Evolutionary conservation across 2,329 filamentous ascomycete genomes (phyloP), one percentile per base, ranked within the genome.

Genomic region (Daldinia sp.): DNA sequence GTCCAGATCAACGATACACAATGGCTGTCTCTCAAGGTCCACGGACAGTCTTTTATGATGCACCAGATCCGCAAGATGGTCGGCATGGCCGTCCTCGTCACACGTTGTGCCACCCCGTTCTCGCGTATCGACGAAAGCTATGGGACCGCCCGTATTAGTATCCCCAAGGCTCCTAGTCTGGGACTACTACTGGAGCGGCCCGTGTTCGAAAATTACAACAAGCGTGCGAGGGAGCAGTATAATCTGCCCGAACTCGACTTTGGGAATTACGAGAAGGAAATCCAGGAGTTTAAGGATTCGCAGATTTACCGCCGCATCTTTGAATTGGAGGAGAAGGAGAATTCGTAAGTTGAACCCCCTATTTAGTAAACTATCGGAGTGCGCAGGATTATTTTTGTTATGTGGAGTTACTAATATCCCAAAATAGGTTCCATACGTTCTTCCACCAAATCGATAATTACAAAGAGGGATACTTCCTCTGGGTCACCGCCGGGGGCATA

Each of bases 61-160:
- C 95, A 99, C 78, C 95, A 99, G 80, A 99, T 99, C 77, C 90
- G 95, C 73, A 99, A 98, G 80, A 98, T 99, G 95, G 92, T 99
- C 13, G 93, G 92, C 58, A 93, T 99, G 90, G 92, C 88, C 7
- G 88, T 92, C 30, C 83, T 99, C 63, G 82, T 94, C 4, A 90
- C 96, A 5, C 89, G 95, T 34, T 96, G 91, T 76, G 95, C 93
- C 51, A 89, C 89, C n/a, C 83, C 91, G 3, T 82, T 88, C 3
- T 80, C 85, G 9, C 86, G 91, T 25, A 91, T 99, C 69, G 76
- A 80, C 0, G 85, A 96, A 63, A 92, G 88, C 63, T 96, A 96
- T 76, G 86, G 85, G 1, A 75, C 83, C 4, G 84, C 87, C 17
- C 88, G 90, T 60, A 91, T 97, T 72, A 90, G 90, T 48, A 97